Evolutionary conservation across 768 basidiomycete genomes (phyloP), one percentile per base, ranked within the genome.

Genomic region (Amanita rubescens): DNA sequence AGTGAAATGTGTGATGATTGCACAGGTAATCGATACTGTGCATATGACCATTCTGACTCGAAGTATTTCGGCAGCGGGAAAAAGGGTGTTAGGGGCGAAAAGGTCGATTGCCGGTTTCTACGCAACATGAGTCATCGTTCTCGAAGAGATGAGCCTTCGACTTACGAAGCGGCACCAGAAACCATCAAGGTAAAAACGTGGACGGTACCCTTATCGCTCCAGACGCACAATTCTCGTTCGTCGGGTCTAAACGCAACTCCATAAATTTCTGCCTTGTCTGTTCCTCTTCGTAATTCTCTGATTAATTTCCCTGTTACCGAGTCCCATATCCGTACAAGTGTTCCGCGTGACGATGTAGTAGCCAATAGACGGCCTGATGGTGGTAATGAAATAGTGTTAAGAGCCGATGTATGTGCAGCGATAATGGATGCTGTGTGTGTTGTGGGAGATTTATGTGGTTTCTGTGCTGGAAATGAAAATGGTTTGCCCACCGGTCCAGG

Each of bases 21-120:
- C 2, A 86, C 73, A 2, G 93, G 93, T 63, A 96, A 88, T 39
- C 90, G 81, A 65, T 90, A 96, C 59, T 90, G 87, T 12, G 93
- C 90, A 63, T 95, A 94, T 0, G 93, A 94, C 94, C 93, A 95
- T 66, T 94, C 87, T n/a, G 91, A 94, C 62, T 85, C 84, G 64
- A 96, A 94, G 66, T 95, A 95, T 57, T 87, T 90, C 15, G 92
- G 92, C 32, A 91, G 75, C 12, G 86, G 87, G 9, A 95, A 69
- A 63, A 85, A 93, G 3, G 87, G 84, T 14, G 85, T 80, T 44
- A 95, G 69, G 3, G 86, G 82, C 0, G 87, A 90, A 59, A 94
- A 77, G 5, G 87, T 80, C 6, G 90, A 93, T 56, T 90, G 89
- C 35, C 88, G 89, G 62, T 94, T 92, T 41, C 89, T 91, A 30